A percentile compares a stretch with the other conserved stretches of the same genome.
Conservation (phyloP, 352 stramenopile species). For the Labyrinthula sp. region DNA sequence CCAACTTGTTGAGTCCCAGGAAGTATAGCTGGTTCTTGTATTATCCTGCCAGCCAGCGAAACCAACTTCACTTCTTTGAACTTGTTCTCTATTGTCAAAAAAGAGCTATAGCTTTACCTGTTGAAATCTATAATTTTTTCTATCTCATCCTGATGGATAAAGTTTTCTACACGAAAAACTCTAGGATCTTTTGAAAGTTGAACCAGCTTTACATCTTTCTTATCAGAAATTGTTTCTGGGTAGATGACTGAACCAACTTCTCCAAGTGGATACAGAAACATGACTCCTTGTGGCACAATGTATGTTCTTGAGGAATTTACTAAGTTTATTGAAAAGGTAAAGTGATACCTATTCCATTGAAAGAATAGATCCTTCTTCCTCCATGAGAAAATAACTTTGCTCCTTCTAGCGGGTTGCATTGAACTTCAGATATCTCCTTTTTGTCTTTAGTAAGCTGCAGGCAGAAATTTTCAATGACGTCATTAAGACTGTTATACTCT, state of each 20-base stretch:
- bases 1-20: conserved; percentile 24
- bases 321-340: too few species aligned
- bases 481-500: conserved; percentile 8
- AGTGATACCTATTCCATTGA: conserved; percentile 8
- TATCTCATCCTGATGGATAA: conserved; percentile 21
- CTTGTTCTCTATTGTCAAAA: conserved; percentile 15
- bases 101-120: too few species aligned
- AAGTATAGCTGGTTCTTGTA: conserved; percentile 19
- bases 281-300: conserved; percentile 11
- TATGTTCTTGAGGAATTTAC: not conserved
- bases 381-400: conserved; percentile 10
- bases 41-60: conserved; percentile 22
- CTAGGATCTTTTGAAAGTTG: conserved; percentile 10
- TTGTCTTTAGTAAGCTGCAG: not conserved
- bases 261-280: conserved; percentile 15
- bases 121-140: conserved; percentile 19
- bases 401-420: conserved; percentile 10
- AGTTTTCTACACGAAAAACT: conserved; percentile 23
- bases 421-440: not conserved
- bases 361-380: conserved; percentile 6
- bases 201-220: not conserved
- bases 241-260: conserved; percentile 5
- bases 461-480: too few species aligned
- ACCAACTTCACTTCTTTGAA: conserved; percentile 22
- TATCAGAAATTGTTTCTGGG: not conserved